These are phyloP conservation scores for Torrubiella hemipterigena DNA, from an alignment of 2,329 filamentous ascomycete genomes.

Conservation along the genomic window DNA sequence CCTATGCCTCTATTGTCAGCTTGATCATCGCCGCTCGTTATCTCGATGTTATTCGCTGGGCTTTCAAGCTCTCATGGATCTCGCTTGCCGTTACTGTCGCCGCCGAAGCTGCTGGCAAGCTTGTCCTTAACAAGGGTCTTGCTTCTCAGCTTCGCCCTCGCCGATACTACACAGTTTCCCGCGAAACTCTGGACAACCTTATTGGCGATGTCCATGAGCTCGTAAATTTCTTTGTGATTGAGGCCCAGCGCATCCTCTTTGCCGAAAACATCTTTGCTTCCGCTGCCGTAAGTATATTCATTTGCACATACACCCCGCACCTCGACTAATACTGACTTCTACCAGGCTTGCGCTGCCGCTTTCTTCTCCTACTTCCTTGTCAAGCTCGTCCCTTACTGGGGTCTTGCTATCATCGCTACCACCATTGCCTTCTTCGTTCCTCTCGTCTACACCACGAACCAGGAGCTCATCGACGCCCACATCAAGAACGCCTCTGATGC, in stretches of 20 bases:
- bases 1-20: constrained; percentile 44
- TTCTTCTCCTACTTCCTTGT: constrained; percentile 57
- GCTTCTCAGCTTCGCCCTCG: constrained; percentile 54
- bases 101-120: constrained; percentile 50
- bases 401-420: constrained; percentile 47
- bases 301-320: no score
- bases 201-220: constrained; percentile 56
- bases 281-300: constrained; percentile 43
- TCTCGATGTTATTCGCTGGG: constrained; percentile 53
- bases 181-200: constrained; percentile 46
- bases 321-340: constrained; percentile 8
- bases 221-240: constrained; percentile 61
- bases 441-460: constrained; percentile 53
- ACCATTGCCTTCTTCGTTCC: constrained; percentile 50
- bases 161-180: constrained; percentile 55
- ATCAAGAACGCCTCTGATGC: constrained; percentile 44
- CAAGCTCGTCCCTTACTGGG: constrained; percentile 61
- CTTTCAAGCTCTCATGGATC: constrained; percentile 55
- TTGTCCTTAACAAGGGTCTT: constrained; percentile 47
- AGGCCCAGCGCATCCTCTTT: constrained; percentile 55
- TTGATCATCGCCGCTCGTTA: constrained; percentile 54
- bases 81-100: constrained; percentile 45
- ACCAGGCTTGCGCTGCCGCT: constrained; percentile 44
- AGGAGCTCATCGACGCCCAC: constrained; percentile 56
- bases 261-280: constrained; percentile 55